These are phyloP conservation scores for Abelmoschus esculentus DNA, from an alignment of 345 rosid species.

Conservation along the genomic window DNA sequence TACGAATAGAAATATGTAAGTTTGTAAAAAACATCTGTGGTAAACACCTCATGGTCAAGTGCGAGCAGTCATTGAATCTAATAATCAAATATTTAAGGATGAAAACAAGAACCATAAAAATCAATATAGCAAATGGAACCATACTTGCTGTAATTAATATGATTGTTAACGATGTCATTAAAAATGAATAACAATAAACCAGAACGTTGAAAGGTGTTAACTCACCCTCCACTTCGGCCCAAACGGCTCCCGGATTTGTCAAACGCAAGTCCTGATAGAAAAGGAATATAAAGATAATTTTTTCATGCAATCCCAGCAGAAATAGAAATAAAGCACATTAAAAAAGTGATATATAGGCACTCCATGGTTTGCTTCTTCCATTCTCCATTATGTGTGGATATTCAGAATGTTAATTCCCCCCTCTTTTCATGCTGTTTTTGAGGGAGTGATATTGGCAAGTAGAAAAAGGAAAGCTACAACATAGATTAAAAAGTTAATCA, in stretches of 20 bases:
- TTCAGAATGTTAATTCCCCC: not conserved
- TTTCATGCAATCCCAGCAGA: not conserved
- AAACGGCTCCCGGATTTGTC: constrained; percentile 8
- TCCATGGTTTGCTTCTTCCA: not conserved
- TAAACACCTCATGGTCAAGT: not conserved
- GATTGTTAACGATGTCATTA: not conserved
- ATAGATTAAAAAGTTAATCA: not conserved
- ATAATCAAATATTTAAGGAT: not conserved
- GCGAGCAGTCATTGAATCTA: not conserved
- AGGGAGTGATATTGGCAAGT: not conserved
- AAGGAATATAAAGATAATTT: not conserved
- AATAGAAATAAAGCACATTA: constrained; percentile 1
- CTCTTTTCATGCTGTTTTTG: not conserved
- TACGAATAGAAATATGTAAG: not conserved
- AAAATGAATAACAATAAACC: not conserved
- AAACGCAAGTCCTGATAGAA: constrained; percentile 11
- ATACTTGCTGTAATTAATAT: not conserved
- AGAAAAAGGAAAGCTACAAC: not conserved
- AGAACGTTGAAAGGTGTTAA: not conserved
- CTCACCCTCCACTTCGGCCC: constrained; percentile 4
- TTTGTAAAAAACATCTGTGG: not conserved
- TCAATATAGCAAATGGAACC: not conserved
- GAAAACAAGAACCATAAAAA: not conserved
- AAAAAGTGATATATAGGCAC: not conserved
- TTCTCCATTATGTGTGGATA: not conserved